phyloP scores from a whole-genome alignment of 2,329 filamentous ascomycete genomes.

The Fusarium ramigenum region DNA sequence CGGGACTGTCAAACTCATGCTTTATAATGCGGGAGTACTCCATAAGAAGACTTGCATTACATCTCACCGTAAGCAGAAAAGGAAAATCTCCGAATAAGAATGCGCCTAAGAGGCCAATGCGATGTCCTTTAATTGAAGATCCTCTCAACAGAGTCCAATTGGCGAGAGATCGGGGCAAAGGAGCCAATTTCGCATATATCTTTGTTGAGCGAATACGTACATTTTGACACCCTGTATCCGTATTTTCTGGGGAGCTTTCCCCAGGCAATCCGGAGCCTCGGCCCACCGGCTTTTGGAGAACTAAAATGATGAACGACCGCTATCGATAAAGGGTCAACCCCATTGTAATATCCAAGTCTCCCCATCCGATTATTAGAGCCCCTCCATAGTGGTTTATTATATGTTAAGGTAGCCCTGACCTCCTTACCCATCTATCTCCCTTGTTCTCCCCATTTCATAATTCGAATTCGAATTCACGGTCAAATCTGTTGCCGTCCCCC shows the following conservation, averaged over 20 bases:
- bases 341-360: slow-evolving; percentile 25
- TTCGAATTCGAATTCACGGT: background rate
- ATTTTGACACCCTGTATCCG: background rate
- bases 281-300: slow-evolving; percentile 38
- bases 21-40: background rate
- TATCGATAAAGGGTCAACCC: slow-evolving; percentile 38
- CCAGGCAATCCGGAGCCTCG: slow-evolving; percentile 33
- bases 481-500: background rate
- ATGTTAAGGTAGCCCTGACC: background rate
- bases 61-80: background rate
- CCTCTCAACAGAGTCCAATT: slow-evolving; percentile 10
- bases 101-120: background rate
- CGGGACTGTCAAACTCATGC: slow-evolving; percentile 8
- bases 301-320: slow-evolving; percentile 14
- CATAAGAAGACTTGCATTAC: background rate
- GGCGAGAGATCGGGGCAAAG: slow-evolving; percentile 16
- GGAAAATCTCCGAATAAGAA: background rate
- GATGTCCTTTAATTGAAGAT: background rate
- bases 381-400: slow-evolving; percentile 25
- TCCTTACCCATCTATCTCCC: background rate
- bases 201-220: slow-evolving; percentile 35
- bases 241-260: slow-evolving; percentile 15
- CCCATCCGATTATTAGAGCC: slow-evolving; percentile 35
- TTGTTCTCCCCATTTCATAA: background rate
- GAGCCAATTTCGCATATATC: slow-evolving; percentile 8